These are phyloP conservation scores for Gracilaria gracilis DNA, from an alignment of 23 red algal genomes.

Conservation along the genomic window DNA sequence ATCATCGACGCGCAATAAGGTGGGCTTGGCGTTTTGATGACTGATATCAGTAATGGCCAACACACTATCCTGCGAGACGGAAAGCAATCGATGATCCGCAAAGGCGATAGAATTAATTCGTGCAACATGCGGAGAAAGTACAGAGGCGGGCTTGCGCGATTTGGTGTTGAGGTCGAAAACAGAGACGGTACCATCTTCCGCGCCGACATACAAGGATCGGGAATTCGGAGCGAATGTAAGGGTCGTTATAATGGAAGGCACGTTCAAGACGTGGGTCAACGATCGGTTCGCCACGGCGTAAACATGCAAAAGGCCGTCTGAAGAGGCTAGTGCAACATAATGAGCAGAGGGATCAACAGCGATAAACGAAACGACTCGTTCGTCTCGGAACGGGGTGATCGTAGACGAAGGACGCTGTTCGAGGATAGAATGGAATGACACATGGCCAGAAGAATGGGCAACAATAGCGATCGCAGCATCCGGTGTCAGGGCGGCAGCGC, in stretches of 20 bases:
- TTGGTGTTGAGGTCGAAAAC: conserved; percentile 36
- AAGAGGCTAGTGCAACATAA: conserved; percentile 45
- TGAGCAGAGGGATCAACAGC: conserved; percentile 42
- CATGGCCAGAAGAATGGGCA: conserved; percentile 25
- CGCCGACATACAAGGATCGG: conserved; percentile 2
- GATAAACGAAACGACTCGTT: conserved; percentile 36
- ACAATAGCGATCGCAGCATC: conserved; percentile 29
- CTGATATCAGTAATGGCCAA: conserved; percentile 7
- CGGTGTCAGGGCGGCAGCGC: conserved; percentile 32
- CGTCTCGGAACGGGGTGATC: conserved; percentile 36
- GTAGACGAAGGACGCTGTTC: conserved; percentile 5
- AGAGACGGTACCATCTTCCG: conserved; percentile 51
- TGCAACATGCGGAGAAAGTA: conserved; percentile 30
- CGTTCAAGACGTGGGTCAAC: conserved; percentile 52
- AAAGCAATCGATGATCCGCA: conserved; percentile 10
- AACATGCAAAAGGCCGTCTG: conserved; percentile 52
- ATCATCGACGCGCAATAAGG: conserved; percentile 31
- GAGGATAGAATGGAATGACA: conserved; percentile 9
- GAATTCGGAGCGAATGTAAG: conserved; percentile 36
- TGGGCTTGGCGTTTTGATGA: not conserved
- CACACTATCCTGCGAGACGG: conserved; percentile 36
- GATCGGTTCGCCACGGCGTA: conserved; percentile 35
- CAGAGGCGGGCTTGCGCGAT: conserved; percentile 16
- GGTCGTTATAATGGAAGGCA: conserved; percentile 32
- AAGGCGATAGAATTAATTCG: conserved; percentile 36